A percentile compares a stretch with the other conserved stretches of the same genome.
Conservation (phyloP, 2,329 filamentous ascomycete species). For the Magnaporthiopsis poae region DNA sequence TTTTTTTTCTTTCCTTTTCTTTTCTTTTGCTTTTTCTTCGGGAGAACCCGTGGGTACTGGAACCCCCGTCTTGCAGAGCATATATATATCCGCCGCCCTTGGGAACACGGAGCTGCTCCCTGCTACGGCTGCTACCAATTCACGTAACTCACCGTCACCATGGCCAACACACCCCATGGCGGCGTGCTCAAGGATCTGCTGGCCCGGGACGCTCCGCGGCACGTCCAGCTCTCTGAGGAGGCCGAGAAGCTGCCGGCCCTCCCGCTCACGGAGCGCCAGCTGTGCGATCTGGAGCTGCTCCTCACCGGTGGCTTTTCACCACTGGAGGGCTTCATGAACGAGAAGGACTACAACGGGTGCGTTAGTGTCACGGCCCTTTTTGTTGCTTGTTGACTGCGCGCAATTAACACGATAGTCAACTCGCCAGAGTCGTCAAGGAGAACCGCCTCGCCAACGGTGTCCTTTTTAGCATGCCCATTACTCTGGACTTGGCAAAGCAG, state of each 20-base stretch:
- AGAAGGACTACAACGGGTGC: conserved; percentile 92
- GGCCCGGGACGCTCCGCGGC: conserved; percentile 77
- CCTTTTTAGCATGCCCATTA: conserved; percentile 95
- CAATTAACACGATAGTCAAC: conserved; percentile 19
- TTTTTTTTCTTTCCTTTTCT: background rate
- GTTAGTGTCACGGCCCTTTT: conserved; percentile 18
- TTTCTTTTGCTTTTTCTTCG: background rate
- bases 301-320: conserved; percentile 97
- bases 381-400: background rate
- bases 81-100: background rate
- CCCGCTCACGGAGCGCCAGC: conserved; percentile 79
- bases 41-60: background rate
- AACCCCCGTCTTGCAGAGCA: too few species aligned
- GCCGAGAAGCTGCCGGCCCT: conserved; percentile 79
- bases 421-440: conserved; percentile 71
- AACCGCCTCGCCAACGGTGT: conserved; percentile 78
- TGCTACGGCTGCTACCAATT: background rate
- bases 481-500: conserved; percentile 70
- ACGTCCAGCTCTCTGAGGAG: conserved; percentile 69
- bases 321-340: conserved; percentile 94
- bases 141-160: conserved; percentile 23
- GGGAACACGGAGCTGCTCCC: background rate
- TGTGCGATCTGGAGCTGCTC: conserved; percentile 95
- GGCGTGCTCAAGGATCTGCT: conserved; percentile 96
- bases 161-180: conserved; percentile 70